Evolutionary conservation across 148 eudicot species (phyloP).

Genomic region (Persicaria tinctoria): DNA sequence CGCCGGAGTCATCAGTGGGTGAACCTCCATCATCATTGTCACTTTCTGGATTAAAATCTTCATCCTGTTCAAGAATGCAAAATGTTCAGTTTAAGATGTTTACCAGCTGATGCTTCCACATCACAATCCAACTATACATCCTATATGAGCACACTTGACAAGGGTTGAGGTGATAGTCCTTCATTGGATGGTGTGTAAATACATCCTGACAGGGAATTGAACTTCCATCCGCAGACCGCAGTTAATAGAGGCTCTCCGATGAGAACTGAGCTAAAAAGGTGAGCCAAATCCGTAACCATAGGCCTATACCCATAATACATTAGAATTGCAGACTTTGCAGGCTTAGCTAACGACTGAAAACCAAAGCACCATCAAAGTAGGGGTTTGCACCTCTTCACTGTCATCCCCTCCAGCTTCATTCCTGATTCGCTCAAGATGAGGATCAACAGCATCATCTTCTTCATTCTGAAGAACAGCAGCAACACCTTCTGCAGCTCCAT

Average conservation of each 20-base stretch:
- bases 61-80: too few species aligned
- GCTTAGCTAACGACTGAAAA: not conserved
- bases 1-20: too few species aligned
- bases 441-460: conserved; percentile 79
- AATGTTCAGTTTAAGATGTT: conserved; percentile 27
- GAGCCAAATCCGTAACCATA: too few species aligned
- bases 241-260: conserved; percentile 12
- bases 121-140: conserved; percentile 34
- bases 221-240: too few species aligned
- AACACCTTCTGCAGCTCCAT: conserved; percentile 35
- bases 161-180: too few species aligned
- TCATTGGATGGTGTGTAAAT: too few species aligned
- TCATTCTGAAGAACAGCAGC: conserved; percentile 56
- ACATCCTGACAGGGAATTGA: too few species aligned
- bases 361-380: not conserved
- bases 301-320: too few species aligned
- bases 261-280: conserved; percentile 20
- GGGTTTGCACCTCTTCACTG: conserved; percentile 62
- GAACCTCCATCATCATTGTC: too few species aligned
- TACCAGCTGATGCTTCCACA: conserved; percentile 85
- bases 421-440: conserved; percentile 88
- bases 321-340: not conserved
- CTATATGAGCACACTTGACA: too few species aligned
- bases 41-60: too few species aligned
- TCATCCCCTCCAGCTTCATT: conserved; percentile 68